Percentiles rank a stretch among this genome's conserved stretches.
phyloP scores from a whole-genome alignment of 495 filamentous ascomycete genomes.

The Penicillium cataractarum region DNA sequence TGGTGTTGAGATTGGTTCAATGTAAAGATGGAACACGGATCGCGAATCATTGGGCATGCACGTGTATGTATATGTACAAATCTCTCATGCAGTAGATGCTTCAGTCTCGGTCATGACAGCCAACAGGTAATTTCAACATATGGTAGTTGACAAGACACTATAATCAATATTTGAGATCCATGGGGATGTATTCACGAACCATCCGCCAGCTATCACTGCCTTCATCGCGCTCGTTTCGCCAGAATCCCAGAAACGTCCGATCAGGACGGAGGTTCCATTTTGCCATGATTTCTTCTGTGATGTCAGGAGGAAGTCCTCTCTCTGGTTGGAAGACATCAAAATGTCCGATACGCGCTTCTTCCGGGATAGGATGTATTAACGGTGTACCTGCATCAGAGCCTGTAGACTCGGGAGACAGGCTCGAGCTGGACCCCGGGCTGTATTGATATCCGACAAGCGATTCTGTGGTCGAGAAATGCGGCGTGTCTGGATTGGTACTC shows the following conservation, averaged over 20 bases:
- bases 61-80: background rate
- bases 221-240: slow-evolving; percentile 25
- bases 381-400: background rate
- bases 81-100: background rate
- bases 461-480: background rate
- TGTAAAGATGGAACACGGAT: background rate
- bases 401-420: background rate
- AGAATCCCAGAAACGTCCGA: slow-evolving; percentile 29
- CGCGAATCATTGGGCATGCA: background rate
- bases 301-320: slow-evolving; percentile 19
- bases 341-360: slow-evolving; percentile 27
- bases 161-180: slow-evolving; percentile 1
- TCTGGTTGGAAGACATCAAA: slow-evolving; percentile 20
- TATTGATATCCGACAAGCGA: slow-evolving; percentile 2
- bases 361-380: slow-evolving; percentile 10
- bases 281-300: slow-evolving; percentile 11
- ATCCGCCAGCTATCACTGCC: slow-evolving; percentile 22
- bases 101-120: no score
- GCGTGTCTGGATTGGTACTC: background rate
- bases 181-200: slow-evolving; percentile 23
- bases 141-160: background rate
- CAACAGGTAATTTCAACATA: background rate
- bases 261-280: slow-evolving; percentile 21
- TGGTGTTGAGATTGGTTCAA: background rate
- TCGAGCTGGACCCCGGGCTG: background rate